Percentiles rank a stretch among this genome's conserved stretches.
Evolutionary conservation across 345 rosid genomes (phyloP).

Genomic region (Eucalyptus urophylla): DNA sequence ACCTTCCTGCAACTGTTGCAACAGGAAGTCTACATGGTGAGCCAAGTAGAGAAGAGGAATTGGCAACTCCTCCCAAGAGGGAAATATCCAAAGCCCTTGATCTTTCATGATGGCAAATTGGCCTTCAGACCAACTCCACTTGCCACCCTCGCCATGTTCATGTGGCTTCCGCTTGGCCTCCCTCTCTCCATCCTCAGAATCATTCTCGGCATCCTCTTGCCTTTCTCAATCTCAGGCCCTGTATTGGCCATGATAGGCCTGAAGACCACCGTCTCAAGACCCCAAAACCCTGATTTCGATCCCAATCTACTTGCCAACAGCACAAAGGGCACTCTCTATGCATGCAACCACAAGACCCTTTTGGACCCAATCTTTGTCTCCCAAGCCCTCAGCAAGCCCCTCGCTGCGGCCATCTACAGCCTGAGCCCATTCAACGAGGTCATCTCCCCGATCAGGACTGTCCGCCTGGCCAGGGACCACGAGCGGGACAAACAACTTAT

Average conservation of each 20-base stretch:
- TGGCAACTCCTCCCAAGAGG: conserved; percentile 34
- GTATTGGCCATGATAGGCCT: conserved; percentile 34
- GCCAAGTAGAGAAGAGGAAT: conserved; percentile 14
- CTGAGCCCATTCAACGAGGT: conserved; percentile 74
- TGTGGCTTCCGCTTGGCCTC: conserved; percentile 72
- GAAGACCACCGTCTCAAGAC: conserved; percentile 15
- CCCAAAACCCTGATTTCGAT: not conserved
- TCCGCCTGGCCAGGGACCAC: conserved; percentile 6
- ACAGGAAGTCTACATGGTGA: conserved; percentile 64
- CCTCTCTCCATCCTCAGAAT: conserved; percentile 49
- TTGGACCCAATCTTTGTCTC: conserved; percentile 79
- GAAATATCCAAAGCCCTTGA: conserved; percentile 74
- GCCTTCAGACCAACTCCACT: conserved; percentile 84
- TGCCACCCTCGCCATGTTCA: conserved; percentile 58
- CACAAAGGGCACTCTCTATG: conserved; percentile 59
- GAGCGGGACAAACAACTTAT: conserved; percentile 3
- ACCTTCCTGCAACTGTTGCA: not conserved
- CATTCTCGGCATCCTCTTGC: conserved; percentile 46
- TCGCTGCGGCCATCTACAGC: conserved; percentile 84
- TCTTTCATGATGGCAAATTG: conserved; percentile 93
- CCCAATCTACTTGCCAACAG: not conserved
- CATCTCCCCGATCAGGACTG: conserved; percentile 25
- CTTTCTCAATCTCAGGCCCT: conserved; percentile 32
- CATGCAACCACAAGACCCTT: conserved; percentile 76
- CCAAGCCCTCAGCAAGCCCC: conserved; percentile 35